phyloP scores from a whole-genome alignment of 371 early-diverging fungal species.

The Rhizopus stolonifer region DNA sequence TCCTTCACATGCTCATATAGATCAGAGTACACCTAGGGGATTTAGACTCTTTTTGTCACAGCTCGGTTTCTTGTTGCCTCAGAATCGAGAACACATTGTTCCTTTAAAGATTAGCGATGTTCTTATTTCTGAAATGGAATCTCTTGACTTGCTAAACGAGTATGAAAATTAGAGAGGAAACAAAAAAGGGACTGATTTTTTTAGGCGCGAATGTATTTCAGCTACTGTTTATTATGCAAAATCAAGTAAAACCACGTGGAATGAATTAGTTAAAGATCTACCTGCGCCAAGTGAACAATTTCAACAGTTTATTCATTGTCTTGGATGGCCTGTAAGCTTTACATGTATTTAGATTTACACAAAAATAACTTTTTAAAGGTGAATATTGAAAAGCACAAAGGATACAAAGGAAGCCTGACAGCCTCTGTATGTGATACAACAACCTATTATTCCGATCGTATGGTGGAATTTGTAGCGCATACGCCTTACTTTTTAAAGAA shows the following conservation, averaged over 20 bases:
- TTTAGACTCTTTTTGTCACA: slow-evolving; percentile 68
- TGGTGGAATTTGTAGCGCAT: slow-evolving; percentile 71
- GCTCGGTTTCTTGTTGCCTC: slow-evolving; percentile 60
- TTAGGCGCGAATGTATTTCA: slow-evolving; percentile 73
- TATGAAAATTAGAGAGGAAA: slow-evolving; percentile 34
- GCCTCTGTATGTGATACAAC: slow-evolving; percentile 55
- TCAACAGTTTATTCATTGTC: slow-evolving; percentile 64
- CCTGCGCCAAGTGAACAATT: slow-evolving; percentile 59
- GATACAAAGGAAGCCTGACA: slow-evolving; percentile 65
- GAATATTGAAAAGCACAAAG: slow-evolving; percentile 54
- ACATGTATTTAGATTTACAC: not conserved
- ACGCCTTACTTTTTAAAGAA: slow-evolving; percentile 60
- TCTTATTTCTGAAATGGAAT: slow-evolving; percentile 64
- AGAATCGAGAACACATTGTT: slow-evolving; percentile 57
- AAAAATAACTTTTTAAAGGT: slow-evolving; percentile 29
- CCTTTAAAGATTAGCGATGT: slow-evolving; percentile 64
- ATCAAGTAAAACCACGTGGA: slow-evolving; percentile 48
- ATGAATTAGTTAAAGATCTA: slow-evolving; percentile 58
- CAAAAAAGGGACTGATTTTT: not conserved
- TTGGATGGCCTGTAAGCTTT: slow-evolving; percentile 70
- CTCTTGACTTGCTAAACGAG: slow-evolving; percentile 68
- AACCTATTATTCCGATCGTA: slow-evolving; percentile 73
- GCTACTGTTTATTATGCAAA: slow-evolving; percentile 63
- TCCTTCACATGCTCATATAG: slow-evolving; percentile 21
- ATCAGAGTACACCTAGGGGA: slow-evolving; percentile 39